Percentiles rank a stretch among this genome's conserved stretches.
phyloP scores from a whole-genome alignment of 2,329 filamentous ascomycete genomes.

The Aspergillus pseudoviridinutans region DNA sequence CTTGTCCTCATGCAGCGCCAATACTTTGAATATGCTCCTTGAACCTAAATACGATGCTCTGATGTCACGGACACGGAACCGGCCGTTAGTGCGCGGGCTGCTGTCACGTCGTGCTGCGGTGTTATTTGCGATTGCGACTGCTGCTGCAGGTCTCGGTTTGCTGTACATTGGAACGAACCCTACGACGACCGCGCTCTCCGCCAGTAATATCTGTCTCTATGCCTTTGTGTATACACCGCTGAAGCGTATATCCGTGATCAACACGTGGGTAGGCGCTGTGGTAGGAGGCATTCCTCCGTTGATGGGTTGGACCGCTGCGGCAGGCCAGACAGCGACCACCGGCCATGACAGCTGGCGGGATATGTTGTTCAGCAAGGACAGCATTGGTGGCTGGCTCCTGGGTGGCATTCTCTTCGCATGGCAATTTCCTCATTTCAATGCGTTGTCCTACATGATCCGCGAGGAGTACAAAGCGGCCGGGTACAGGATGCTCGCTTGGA shows the following conservation, averaged over 20 bases:
- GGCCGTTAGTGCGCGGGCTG: conserved; percentile 79
- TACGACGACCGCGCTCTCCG: conserved; percentile 81
- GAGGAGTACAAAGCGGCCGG: conserved; percentile 77
- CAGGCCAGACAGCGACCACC: conserved; percentile 73
- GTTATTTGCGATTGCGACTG: conserved; percentile 73
- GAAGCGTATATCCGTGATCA: conserved; percentile 79
- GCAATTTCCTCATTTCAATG: conserved; percentile 99
- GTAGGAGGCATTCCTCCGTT: conserved; percentile 91
- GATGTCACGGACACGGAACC: conserved; percentile 89
- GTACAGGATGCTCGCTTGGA: conserved; percentile 74
- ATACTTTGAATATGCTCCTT: conserved; percentile 95
- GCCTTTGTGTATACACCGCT: conserved; percentile 89
- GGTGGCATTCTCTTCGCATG: conserved; percentile 83
- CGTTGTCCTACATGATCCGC: conserved; percentile 80
- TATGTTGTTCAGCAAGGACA: conserved; percentile 66
- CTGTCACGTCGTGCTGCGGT: conserved; percentile 68
- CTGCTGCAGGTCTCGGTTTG: conserved; percentile 62
- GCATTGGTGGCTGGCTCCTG: conserved; percentile 80
- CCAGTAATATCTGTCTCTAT: conserved; percentile 81
- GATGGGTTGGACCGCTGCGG: conserved; percentile 97
- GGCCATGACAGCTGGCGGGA: conserved; percentile 72
- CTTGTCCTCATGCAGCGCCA: conserved; percentile 84
- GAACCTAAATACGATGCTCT: conserved; percentile 84
- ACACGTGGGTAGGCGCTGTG: conserved; percentile 92
- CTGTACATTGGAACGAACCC: conserved; percentile 91